Evolutionary conservation across 306 rosid species (phyloP).

Genomic region (Quercus dentata): DNA sequence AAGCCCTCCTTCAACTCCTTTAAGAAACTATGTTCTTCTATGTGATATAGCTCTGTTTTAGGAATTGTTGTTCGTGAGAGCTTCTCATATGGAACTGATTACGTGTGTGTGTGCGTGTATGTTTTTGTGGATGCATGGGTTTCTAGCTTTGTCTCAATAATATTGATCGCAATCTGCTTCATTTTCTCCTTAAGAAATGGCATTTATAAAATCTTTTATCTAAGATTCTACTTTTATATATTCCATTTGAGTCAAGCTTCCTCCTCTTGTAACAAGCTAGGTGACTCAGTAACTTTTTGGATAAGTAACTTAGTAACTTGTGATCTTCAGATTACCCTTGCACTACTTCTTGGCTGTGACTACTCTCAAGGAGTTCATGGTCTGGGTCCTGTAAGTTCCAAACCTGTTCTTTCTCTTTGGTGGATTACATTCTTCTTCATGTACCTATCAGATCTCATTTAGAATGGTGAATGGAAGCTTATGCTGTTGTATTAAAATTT

Average conservation of each 20-base stretch:
- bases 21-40: not conserved
- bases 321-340: conserved; percentile 68
- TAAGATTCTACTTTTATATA: conserved; percentile 1
- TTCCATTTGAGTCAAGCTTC: conserved; percentile 5
- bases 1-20: too few relatives aligned
- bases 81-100: not conserved
- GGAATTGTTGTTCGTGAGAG: not conserved
- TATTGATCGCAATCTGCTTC: not conserved
- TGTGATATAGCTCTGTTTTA: not conserved
- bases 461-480: conserved; percentile 15
- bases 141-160: not conserved
- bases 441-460: not conserved
- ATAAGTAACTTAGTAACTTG: conserved; percentile 22
- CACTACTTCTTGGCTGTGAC: conserved; percentile 80
- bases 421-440: not conserved
- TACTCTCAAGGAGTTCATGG: conserved; percentile 71
- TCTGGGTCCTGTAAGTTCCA: conserved; percentile 62
- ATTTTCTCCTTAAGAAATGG: not conserved
- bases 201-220: not conserved
- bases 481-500: conserved; percentile 15
- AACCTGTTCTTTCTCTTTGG: conserved; percentile 7
- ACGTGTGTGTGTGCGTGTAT: not conserved
- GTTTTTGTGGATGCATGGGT: not conserved
- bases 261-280: conserved; percentile 10
- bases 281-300: conserved; percentile 20